Evolutionary conservation across 768 basidiomycete genomes (phyloP).

Genomic region (Rhizopogon vesiculosus): DNA sequence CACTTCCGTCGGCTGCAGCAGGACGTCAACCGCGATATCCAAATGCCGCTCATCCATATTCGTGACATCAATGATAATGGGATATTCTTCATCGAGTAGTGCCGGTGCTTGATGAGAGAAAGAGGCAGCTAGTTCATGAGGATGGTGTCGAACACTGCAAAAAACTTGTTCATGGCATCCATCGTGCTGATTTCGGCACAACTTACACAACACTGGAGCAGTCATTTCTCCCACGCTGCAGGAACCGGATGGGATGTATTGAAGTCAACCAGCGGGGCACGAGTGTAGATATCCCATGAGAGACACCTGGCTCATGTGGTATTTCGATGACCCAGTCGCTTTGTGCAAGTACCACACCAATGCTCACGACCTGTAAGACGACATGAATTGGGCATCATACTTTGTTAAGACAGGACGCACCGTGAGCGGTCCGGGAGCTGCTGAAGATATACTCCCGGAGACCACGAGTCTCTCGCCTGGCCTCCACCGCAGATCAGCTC

Average conservation of each 20-base stretch:
- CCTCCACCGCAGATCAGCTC: slow-evolving; percentile 54
- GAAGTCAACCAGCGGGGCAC: slow-evolving; percentile 56
- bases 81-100: slow-evolving; percentile 77
- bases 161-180: slow-evolving; percentile 2
- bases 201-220: slow-evolving; percentile 46
- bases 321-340: slow-evolving; percentile 67
- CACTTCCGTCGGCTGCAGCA: slow-evolving; percentile 77
- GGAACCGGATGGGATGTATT: slow-evolving; percentile 46
- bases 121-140: slow-evolving; percentile 51
- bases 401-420: slow-evolving; percentile 34
- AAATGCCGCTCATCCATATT: slow-evolving; percentile 72
- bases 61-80: slow-evolving; percentile 62
- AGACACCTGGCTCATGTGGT: slow-evolving; percentile 40
- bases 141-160: slow-evolving; percentile 55
- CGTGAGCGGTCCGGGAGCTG: slow-evolving; percentile 44
- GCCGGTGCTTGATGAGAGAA: slow-evolving; percentile 64
- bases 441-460: slow-evolving; percentile 52
- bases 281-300: slow-evolving; percentile 26
- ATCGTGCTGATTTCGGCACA: neutral
- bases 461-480: slow-evolving; percentile 52
- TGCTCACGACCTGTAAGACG: slow-evolving; percentile 29
- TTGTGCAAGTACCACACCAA: slow-evolving; percentile 51
- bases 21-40: slow-evolving; percentile 63
- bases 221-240: slow-evolving; percentile 45
- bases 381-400: neutral